Evolutionary conservation across 2,329 filamentous ascomycete species (phyloP), one percentile per base, ranked within the genome.

Genomic region (Parastagonospora avenae): DNA sequence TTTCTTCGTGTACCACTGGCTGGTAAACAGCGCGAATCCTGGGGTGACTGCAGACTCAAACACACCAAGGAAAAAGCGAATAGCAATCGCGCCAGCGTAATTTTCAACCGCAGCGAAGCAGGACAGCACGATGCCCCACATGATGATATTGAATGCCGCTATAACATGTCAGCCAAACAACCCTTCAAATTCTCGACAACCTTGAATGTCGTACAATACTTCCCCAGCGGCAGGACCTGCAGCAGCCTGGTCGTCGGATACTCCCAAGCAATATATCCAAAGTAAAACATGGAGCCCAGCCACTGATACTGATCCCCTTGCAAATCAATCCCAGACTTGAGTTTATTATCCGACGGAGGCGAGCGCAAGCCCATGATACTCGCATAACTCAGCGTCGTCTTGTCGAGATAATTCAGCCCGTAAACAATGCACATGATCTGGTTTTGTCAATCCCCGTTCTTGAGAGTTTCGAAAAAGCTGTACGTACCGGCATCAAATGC

Each of bases 1-100:
- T 46, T 79, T 78, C 67, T 85, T 85, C 1, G 88, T 90, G 61
- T 89, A 91, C 87, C 87, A 90, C 72, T 89, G 85, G 3, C 79
- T 83, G 1, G 86, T 89, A 59, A 90, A 80, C 1, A 90, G 76
- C 0, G 85, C 82, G 59, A 89, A 89, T 0, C 86, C 86, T 0
- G 87, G 87, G 0, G 85, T 88, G 1, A 90, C 85, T 0, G 86
- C 84, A 0, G 85, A 78, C 66, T 91, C 88, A 48, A 87, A 88
- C 0, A 87, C 77, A 27, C 88, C 88, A 0, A 89, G 78, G 59
- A 90, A 83, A 66, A 89, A 86, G 0, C 88, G 82, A 30, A 89
- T 80, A 1, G 83, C 84, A 16, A 89, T 79, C 0, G 85, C 83
- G 1, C 85, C 83, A 0, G 77, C 74, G 60, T 84, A 90, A 65